These are phyloP conservation scores for Monoraphidium neglectum DNA, from an alignment of 139 green algal genomes.

Conservation along the genomic window DNA sequence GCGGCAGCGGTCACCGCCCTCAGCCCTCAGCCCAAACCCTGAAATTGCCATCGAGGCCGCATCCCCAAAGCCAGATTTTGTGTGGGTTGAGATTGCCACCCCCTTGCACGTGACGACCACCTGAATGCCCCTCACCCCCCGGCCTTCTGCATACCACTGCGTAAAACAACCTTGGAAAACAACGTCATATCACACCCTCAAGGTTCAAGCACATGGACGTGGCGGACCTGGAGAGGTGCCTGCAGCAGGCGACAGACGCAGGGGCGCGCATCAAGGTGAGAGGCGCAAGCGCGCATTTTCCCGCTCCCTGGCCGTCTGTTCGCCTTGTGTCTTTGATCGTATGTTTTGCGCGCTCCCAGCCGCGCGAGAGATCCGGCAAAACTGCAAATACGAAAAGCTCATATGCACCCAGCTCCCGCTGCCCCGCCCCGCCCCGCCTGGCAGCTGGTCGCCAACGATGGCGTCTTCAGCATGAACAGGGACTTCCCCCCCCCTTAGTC, in stretches of 20 bases:
- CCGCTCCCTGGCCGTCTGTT: too few species aligned
- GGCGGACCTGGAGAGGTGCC: conserved; percentile 57
- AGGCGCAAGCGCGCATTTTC: too few species aligned
- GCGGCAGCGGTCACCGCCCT: too few species aligned
- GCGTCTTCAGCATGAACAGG: conserved; percentile 76
- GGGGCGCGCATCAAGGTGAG: conserved; percentile 50
- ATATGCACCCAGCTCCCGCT: too few species aligned
- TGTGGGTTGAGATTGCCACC: not conserved
- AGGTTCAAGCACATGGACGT: conserved; percentile 64
- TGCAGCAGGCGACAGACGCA: conserved; percentile 48
- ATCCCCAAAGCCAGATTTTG: not conserved
- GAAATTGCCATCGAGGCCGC: too few species aligned
- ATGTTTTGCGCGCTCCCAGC: too few species aligned
- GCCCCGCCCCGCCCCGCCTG: too few species aligned
- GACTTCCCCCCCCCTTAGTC: conserved; percentile 51
- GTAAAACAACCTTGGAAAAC: too few species aligned
- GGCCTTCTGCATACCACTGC: conserved; percentile 5
- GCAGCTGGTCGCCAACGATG: conserved; percentile 35
- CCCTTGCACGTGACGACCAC: not conserved
- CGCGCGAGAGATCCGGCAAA: too few species aligned
- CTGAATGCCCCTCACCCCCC: not conserved
- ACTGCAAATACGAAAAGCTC: too few species aligned
- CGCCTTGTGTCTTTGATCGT: too few species aligned
- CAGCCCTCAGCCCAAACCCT: too few species aligned
- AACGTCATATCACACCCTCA: not conserved